These are phyloP conservation scores for Cryptococcus depauperatus DNA, from an alignment of 1,284 basidiomycete species.

Conservation along the genomic window DNA sequence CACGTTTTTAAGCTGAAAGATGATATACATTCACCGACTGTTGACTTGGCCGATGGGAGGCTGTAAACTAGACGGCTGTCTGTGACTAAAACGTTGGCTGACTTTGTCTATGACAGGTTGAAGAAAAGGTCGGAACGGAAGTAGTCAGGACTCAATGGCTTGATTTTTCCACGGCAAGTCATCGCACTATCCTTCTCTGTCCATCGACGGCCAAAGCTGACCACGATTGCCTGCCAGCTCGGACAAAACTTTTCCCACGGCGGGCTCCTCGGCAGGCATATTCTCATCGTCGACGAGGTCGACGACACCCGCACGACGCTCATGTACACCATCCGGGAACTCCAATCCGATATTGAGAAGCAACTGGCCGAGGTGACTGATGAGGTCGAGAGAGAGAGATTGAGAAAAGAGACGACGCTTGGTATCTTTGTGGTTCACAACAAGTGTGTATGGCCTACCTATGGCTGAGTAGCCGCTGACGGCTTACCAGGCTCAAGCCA, in stretches of 20 bases:
- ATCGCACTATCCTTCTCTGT: too few species aligned
- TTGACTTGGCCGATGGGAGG: too few species aligned
- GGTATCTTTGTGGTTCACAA: constrained; percentile 92
- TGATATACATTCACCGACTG: too few species aligned
- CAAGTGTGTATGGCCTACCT: constrained; percentile 49
- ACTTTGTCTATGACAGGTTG: constrained; percentile 43
- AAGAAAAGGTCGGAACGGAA: constrained; percentile 70
- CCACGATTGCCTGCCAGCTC: constrained; percentile 21
- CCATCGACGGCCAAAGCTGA: neutral
- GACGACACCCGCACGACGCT: constrained; percentile 89
- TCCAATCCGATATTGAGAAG: constrained; percentile 73
- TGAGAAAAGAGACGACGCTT: constrained; percentile 61
- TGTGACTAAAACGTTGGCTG: neutral
- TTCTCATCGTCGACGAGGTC: constrained; percentile 84
- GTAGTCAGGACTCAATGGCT: constrained; percentile 86
- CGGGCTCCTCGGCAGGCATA: constrained; percentile 64
- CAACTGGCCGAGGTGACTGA: constrained; percentile 56
- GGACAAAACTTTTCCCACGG: constrained; percentile 39
- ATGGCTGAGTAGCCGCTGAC: neutral
- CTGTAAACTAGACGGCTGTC: too few species aligned
- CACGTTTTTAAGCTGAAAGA: too few species aligned
- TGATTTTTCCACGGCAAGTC: constrained; percentile 57
- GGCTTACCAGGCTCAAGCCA: constrained; percentile 54
- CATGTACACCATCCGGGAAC: constrained; percentile 78
- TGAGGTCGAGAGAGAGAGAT: constrained; percentile 60